Conservation (phyloP, 2,329 filamentous ascomycete genomes). For the Aureobasidium sp. region DNA sequence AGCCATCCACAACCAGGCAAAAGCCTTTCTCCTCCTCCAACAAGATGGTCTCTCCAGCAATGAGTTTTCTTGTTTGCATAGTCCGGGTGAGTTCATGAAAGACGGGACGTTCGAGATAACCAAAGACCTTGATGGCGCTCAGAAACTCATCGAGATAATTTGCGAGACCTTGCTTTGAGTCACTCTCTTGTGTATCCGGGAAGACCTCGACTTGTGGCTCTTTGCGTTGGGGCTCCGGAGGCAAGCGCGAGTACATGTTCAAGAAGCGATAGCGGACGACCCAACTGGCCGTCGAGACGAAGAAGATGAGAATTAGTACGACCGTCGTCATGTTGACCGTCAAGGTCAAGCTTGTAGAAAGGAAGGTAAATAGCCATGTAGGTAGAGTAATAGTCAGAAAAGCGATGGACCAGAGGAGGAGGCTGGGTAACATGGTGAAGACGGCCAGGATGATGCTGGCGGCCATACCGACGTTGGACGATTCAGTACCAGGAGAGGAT, state of each 20-base stretch:
- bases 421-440: constrained; percentile 45
- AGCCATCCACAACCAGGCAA: constrained; percentile 89
- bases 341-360: constrained; percentile 89
- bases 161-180: constrained; percentile 82
- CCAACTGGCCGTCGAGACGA: constrained; percentile 86
- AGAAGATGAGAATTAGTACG: constrained; percentile 68
- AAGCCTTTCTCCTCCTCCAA: constrained; percentile 98
- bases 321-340: constrained; percentile 98
- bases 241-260: constrained; percentile 92
- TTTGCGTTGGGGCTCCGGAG: constrained; percentile 90
- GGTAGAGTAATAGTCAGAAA: constrained; percentile 85
- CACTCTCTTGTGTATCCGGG: constrained; percentile 83
- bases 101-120: constrained; percentile 89
- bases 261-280: constrained; percentile 91
- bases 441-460: constrained; percentile 27
- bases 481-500: background rate
- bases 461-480: background rate
- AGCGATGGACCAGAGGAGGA: constrained; percentile 72
- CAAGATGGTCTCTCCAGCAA: constrained; percentile 90
- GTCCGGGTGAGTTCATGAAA: constrained; percentile 96
- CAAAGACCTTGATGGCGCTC: constrained; percentile 98
- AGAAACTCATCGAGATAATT: constrained; percentile 97
- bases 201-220: constrained; percentile 94
- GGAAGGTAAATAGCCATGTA: constrained; percentile 78
- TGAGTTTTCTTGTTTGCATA: constrained; percentile 96